Evolutionary conservation across 1,284 basidiomycete species (phyloP).

Genomic region (Macrocybe sp.): DNA sequence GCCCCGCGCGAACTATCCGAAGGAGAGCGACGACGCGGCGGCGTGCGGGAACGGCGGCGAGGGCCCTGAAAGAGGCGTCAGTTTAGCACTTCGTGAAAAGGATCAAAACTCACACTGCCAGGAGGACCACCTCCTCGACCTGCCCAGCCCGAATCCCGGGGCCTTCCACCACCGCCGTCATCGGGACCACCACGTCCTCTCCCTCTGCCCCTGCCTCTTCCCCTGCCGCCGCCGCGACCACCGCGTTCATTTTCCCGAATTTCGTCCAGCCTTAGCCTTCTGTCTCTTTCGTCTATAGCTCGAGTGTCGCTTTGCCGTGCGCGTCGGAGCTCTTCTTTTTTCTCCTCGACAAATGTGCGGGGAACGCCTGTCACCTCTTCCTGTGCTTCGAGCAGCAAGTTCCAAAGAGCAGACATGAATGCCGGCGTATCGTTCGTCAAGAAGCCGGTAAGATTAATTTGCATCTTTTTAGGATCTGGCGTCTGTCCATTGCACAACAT

Average conservation of each 20-base stretch:
- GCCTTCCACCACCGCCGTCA: conserved; percentile 33
- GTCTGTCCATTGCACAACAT: conserved; percentile 40
- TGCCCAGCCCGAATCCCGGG: conserved; percentile 34
- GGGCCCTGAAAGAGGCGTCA: conserved; percentile 20
- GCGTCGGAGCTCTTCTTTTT: conserved; percentile 88
- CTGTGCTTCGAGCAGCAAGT: conserved; percentile 86
- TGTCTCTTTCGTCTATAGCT: conserved; percentile 67
- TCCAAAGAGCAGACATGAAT: conserved; percentile 92
- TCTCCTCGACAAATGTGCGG: conserved; percentile 90
- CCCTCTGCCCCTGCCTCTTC: conserved; percentile 43
- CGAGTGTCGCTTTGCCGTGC: conserved; percentile 68
- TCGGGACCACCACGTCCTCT: conserved; percentile 42
- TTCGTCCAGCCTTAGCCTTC: conserved; percentile 64
- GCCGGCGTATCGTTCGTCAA: conserved; percentile 73
- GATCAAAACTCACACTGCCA: conserved; percentile 35
- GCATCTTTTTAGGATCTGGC: conserved; percentile 93
- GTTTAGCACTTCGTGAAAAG: conserved; percentile 8
- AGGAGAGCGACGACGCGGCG: conserved; percentile 7
- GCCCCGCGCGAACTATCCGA: conserved; percentile 9
- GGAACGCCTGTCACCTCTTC: conserved; percentile 87
- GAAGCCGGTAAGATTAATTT: conserved; percentile 92
- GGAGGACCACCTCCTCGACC: conserved; percentile 34
- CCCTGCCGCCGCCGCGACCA: conserved; percentile 40
- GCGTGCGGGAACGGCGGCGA: conserved; percentile 41
- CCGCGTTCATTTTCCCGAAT: conserved; percentile 52